phyloP scores from a whole-genome alignment of 306 rosid genomes.

The Prunus salicina region DNA sequence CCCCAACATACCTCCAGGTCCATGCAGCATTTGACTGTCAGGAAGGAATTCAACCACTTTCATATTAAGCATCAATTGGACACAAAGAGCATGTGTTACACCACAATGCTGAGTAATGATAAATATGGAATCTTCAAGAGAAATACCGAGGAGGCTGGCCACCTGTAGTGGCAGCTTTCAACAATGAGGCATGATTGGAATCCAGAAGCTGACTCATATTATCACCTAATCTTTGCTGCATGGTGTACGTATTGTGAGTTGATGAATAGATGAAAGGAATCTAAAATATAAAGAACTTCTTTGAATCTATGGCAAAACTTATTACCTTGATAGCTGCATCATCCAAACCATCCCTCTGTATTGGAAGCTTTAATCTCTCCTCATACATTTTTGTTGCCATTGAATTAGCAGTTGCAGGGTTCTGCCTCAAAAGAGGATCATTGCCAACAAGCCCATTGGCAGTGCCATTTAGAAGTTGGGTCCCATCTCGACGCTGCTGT shows the following conservation, averaged over 20 bases:
- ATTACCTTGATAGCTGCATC: slow-evolving; percentile 51
- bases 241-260: slow-evolving; percentile 5
- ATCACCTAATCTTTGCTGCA: slow-evolving; percentile 55
- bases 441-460: slow-evolving; percentile 32
- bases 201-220: slow-evolving; percentile 41
- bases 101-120: slow-evolving; percentile 11
- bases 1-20: slow-evolving; percentile 35
- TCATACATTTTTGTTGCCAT: slow-evolving; percentile 42
- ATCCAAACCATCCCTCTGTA: slow-evolving; percentile 45
- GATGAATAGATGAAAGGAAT: slow-evolving; percentile 12
- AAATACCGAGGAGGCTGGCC: slow-evolving; percentile 65
- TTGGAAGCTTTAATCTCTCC: slow-evolving; percentile 47
- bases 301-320: slow-evolving; percentile 16
- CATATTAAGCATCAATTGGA: slow-evolving; percentile 14
- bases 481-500: slow-evolving; percentile 41
- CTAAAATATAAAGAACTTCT: slow-evolving; percentile 5
- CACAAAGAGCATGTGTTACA: background rate
- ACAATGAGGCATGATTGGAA: slow-evolving; percentile 34
- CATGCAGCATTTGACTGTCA: slow-evolving; percentile 52
- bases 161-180: slow-evolving; percentile 40
- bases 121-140: slow-evolving; percentile 9
- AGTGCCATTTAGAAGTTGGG: slow-evolving; percentile 36
- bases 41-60: slow-evolving; percentile 25
- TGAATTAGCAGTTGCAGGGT: slow-evolving; percentile 38
- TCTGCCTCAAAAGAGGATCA: slow-evolving; percentile 48